Percentiles rank a stretch among this genome's conserved stretches.
Conservation (phyloP, 208 protist genomes). For the Trichomonas gallinae region DNA sequence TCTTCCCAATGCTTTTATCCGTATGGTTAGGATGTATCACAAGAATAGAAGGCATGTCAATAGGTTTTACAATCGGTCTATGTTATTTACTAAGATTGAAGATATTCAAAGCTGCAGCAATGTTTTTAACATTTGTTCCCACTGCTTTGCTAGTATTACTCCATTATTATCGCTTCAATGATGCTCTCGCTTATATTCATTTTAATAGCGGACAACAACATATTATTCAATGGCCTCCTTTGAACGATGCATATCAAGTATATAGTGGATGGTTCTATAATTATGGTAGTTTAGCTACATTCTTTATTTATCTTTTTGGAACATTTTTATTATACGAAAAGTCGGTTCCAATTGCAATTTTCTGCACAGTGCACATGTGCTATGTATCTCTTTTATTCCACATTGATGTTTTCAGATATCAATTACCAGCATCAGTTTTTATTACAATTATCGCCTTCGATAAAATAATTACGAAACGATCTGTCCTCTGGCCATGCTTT, state of each 20-base stretch:
- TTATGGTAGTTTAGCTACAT: background rate
- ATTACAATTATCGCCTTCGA: background rate
- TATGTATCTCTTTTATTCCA: background rate
- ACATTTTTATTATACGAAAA: background rate
- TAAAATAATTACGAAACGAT: background rate
- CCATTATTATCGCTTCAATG: background rate
- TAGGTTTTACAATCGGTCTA: background rate
- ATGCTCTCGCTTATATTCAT: background rate
- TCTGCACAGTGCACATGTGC: background rate
- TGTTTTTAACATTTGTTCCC: slow-evolving; percentile 11
- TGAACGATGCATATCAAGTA: background rate
- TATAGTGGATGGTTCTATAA: background rate
- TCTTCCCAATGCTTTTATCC: background rate
- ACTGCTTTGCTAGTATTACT: background rate
- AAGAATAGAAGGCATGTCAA: background rate
- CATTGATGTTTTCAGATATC: slow-evolving; percentile 14
- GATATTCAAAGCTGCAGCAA: background rate
- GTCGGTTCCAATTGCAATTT: background rate
- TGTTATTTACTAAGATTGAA: background rate
- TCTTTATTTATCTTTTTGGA: background rate
- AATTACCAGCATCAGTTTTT: background rate
- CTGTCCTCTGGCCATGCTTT: too few species aligned
- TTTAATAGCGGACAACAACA: background rate
- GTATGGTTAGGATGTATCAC: background rate
- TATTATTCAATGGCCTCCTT: background rate